Base-by-base conservation (phyloP, 2,329 filamentous ascomycete species). In the Colletotrichum coccodes region DNA sequence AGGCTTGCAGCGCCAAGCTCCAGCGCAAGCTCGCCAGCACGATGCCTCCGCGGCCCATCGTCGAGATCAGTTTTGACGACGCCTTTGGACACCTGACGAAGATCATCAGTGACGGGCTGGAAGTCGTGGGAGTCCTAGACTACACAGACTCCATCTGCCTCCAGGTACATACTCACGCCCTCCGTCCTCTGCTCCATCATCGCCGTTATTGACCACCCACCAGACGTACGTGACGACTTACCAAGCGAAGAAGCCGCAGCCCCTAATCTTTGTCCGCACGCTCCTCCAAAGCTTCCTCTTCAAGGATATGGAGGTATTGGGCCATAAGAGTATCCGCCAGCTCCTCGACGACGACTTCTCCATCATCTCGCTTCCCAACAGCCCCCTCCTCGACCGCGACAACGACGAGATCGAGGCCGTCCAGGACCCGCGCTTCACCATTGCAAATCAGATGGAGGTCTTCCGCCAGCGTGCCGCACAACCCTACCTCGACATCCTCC, bases 21-120 rank as follows among this genome's bases (percentile, higher is more conserved):
- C 96, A 99, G 77, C 89, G 95, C n/a, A 92, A 92, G 71, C 85
- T 99, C 36, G 95, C 96, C 1, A 98, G 94, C 73, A 98, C 94
- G 0, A 95, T 98, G 74, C 96, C 96, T 4, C 96, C 96, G 8
- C 89, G 95, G 9, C 95, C 95, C 0, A 95, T 98, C 73, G 93
- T 98, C 12, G 87, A 94, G 60, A 83, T 95, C 3, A 89, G 87
- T 30, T 92, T 93, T 73, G 87, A 91, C 16, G 90, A 94, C 74
- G 92, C 94, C 0, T 87, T 92, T 71, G 81, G 81, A 23, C 91
- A 93, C 73, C 85, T 98, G 71, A 86, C 86, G 64, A 88, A 90
- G 50, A 81, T 98, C 32, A 92, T 92, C 70, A 83, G 87, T 64
- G 94, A 97, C 78, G 91, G 91, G 2, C 82, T 88, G 30, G 91